Percentiles rank a stretch among this genome's conserved stretches.
Conservation (phyloP, 2,329 filamentous ascomycete genomes). For the Ophiostoma piceae region DNA sequence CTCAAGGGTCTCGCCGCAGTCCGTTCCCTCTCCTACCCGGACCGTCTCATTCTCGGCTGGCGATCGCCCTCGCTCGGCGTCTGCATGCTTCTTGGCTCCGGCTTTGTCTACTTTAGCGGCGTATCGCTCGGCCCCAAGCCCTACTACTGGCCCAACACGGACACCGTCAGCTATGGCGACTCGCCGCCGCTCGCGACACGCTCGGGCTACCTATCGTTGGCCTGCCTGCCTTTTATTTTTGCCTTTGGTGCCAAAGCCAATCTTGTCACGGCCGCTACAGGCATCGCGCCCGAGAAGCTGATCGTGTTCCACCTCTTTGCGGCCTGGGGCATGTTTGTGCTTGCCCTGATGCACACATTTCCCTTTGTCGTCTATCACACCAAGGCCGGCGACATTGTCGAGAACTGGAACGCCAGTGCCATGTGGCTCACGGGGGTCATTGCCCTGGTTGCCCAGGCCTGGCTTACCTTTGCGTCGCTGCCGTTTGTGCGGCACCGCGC, state of each 20-base stretch:
- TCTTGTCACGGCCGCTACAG: constrained; percentile 49
- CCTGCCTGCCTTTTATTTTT: constrained; percentile 35
- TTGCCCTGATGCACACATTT: constrained; percentile 55
- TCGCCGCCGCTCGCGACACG: constrained; percentile 51
- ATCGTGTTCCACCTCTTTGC: constrained; percentile 53
- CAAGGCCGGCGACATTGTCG: constrained; percentile 44
- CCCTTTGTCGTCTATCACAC: constrained; percentile 54
- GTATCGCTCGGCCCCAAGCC: constrained; percentile 47
- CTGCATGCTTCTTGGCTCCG: constrained; percentile 7
- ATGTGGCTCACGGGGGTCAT: constrained; percentile 42
- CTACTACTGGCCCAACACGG: constrained; percentile 51
- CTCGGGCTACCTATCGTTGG: constrained; percentile 49
- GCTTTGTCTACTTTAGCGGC: constrained; percentile 27
- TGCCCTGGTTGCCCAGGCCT: constrained; percentile 49
- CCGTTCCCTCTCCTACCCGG: neutral
- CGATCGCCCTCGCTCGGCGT: constrained; percentile 13
- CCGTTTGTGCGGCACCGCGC: constrained; percentile 45
- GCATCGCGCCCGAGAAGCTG: constrained; percentile 53
- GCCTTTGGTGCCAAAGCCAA: constrained; percentile 50
- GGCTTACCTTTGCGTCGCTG: constrained; percentile 51
- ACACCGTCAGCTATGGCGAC: constrained; percentile 40
- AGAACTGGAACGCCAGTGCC: constrained; percentile 38
- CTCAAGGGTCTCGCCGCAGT: neutral
- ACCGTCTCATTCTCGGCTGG: neutral
- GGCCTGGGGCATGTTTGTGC: constrained; percentile 51